Percentiles rank a stretch among this genome's conserved stretches.
Evolutionary conservation across 768 basidiomycete genomes (phyloP).

Genomic region (Xerocomus brunneocitrinus): DNA sequence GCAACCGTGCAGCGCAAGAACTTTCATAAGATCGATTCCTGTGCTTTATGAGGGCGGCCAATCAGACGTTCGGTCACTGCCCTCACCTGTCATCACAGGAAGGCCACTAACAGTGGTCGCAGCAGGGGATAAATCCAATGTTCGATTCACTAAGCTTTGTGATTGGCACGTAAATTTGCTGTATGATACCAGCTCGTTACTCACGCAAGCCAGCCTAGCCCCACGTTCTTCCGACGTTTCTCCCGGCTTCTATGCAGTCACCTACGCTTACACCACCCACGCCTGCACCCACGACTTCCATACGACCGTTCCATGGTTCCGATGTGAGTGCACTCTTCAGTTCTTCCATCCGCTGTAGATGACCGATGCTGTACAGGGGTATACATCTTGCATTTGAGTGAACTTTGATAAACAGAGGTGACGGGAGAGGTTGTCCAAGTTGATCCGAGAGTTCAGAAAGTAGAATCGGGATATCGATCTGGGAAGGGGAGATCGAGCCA

Average conservation of each 20-base stretch:
- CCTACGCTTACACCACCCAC: constrained; percentile 83
- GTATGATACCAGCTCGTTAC: constrained; percentile 5
- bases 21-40: constrained; percentile 13
- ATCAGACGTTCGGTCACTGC: constrained; percentile 1
- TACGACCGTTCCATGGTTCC: constrained; percentile 40
- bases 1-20: constrained; percentile 16
- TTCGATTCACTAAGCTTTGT: constrained; percentile 10
- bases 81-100: constrained; percentile 6
- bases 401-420: constrained; percentile 51
- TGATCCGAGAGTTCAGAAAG: constrained; percentile 40
- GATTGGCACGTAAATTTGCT: constrained; percentile 10
- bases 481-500: constrained; percentile 10
- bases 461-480: constrained; percentile 22
- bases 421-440: constrained; percentile 44
- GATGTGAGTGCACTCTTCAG: constrained; percentile 41
- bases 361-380: constrained; percentile 71
- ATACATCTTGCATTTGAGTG: constrained; percentile 66
- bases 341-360: constrained; percentile 62
- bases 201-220: constrained; percentile 17
- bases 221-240: constrained; percentile 48
- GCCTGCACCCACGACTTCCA: constrained; percentile 79
- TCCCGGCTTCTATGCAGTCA: constrained; percentile 78
- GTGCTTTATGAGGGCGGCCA: constrained; percentile 13
- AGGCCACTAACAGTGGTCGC: constrained; percentile 7
- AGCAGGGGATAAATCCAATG: constrained; percentile 1